A percentile compares a stretch with the other conserved stretches of the same genome.
Evolutionary conservation across 768 basidiomycete species (phyloP).

Genomic region (Suillus americanus): DNA sequence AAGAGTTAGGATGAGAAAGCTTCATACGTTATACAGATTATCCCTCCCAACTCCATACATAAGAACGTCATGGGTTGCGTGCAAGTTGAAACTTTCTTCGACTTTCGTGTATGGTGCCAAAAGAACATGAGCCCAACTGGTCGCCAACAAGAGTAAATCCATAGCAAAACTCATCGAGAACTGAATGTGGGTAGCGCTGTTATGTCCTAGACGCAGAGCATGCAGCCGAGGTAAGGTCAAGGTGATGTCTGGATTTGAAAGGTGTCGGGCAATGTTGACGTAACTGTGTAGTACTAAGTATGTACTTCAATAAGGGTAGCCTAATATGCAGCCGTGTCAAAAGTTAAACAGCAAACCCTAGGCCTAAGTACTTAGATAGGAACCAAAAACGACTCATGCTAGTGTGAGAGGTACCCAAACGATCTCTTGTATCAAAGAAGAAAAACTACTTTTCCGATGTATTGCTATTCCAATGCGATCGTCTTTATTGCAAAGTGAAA

Average conservation of each 20-base stretch:
- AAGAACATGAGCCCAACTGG: constrained; percentile 66
- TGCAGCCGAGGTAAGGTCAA: neutral
- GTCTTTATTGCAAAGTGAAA: constrained; percentile 6
- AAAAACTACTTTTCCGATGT: neutral
- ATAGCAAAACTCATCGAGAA: constrained; percentile 25
- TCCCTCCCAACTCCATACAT: constrained; percentile 60
- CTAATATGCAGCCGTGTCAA: neutral
- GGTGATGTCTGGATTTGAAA: neutral
- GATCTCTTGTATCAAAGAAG: neutral
- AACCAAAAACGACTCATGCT: neutral
- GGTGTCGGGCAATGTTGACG: neutral
- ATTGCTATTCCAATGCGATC: neutral
- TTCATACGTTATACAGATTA: constrained; percentile 36
- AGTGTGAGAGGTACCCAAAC: neutral
- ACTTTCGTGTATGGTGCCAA: constrained; percentile 93
- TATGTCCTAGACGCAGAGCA: neutral
- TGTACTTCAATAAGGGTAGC: too few relatives aligned
- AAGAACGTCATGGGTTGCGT: constrained; percentile 86
- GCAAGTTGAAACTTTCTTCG: constrained; percentile 95
- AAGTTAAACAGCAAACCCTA: neutral
- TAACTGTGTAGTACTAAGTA: neutral
- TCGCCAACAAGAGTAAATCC: constrained; percentile 51
- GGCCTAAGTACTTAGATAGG: neutral
- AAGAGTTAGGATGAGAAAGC: neutral
- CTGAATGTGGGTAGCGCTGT: neutral